Base-by-base conservation (phyloP, 768 basidiomycete genomes). In the Lepiota subincarnata region DNA sequence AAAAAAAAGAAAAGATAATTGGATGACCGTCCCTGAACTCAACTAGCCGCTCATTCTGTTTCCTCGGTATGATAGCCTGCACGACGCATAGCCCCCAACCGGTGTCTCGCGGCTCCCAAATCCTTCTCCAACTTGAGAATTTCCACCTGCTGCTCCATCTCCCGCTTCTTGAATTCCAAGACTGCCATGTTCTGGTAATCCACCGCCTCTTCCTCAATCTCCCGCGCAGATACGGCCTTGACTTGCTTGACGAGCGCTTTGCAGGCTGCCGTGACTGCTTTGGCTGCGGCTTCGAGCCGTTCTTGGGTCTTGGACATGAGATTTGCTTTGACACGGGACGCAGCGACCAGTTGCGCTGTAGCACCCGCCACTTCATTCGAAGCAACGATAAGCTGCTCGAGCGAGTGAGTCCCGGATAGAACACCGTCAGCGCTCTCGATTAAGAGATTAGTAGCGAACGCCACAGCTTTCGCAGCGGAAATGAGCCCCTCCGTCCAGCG, bases 111-210 rank as follows among this genome's bases (percentile, higher is more conserved):
- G 41, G 85, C 94, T 18, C 89, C 89, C 35, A 99, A 75, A 0
- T 98, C 94, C 74, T 97, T 97, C 76, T 98, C 97, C 62, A 98
- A 70, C 66, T 87, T 94, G 60, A 99, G 75, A 60, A 99, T 97
- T 68, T 96, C 91, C n/a, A 98, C 97, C 70, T 98, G 95, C 64
- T 96, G 93, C 73, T 98, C 97, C 94, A 99, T 98, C 80, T 98
- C 96, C 45, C 87, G 80, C 64, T 83, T 89, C 79, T 98, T 98
- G 82, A 95, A 98, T 70, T 99, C 95, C 64, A 97, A 77, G 39
- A 77, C 85, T 2, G 92, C 90, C 92, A 98, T 95, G 58, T 85
- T 86, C 70, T 87, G 88, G 74, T 92, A 98, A 69, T 90, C 84
- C 11, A 83, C 77, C n/a, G 89, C 85, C 58, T 95, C 91, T 48